phyloP scores from a whole-genome alignment of 305 asterid genomes.

The Rubia tinctorum region DNA sequence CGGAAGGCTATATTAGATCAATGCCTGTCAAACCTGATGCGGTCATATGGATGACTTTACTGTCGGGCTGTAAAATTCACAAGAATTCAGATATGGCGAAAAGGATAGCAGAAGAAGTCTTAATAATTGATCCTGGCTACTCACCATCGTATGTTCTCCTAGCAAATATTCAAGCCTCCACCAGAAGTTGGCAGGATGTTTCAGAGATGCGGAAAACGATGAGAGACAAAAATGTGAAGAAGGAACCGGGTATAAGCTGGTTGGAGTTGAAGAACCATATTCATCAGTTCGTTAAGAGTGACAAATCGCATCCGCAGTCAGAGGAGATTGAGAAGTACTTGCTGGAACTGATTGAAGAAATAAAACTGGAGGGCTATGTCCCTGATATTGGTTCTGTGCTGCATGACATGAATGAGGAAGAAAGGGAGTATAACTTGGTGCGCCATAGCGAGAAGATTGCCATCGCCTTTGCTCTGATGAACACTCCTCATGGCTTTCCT shows the following conservation, averaged over 20 bases:
- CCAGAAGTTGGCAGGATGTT: conserved; percentile 59
- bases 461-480: conserved; percentile 75
- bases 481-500: conserved; percentile 47
- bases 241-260: conserved; percentile 91
- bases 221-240: conserved; percentile 64
- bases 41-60: conserved; percentile 72
- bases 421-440: conserved; percentile 60
- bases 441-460: conserved; percentile 90
- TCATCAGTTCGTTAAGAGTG: conserved; percentile 59
- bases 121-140: conserved; percentile 61
- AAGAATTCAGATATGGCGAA: conserved; percentile 65
- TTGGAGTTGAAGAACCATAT: conserved; percentile 60
- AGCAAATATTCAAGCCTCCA: conserved; percentile 63
- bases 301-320: conserved; percentile 54
- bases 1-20: conserved; percentile 63
- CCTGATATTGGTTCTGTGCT: conserved; percentile 63
- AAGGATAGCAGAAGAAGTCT: conserved; percentile 53
- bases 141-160: conserved; percentile 81
- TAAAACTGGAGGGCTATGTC: conserved; percentile 58
- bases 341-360: conserved; percentile 48
- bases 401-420: conserved; percentile 83
- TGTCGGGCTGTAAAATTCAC: conserved; percentile 77
- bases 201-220: conserved; percentile 56
- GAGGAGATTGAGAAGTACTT: conserved; percentile 50
- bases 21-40: conserved; percentile 67